Evolutionary conservation across 2,329 filamentous ascomycete species (phyloP), one percentile per base, ranked within the genome.

Genomic region (Colletotrichum sp.): DNA sequence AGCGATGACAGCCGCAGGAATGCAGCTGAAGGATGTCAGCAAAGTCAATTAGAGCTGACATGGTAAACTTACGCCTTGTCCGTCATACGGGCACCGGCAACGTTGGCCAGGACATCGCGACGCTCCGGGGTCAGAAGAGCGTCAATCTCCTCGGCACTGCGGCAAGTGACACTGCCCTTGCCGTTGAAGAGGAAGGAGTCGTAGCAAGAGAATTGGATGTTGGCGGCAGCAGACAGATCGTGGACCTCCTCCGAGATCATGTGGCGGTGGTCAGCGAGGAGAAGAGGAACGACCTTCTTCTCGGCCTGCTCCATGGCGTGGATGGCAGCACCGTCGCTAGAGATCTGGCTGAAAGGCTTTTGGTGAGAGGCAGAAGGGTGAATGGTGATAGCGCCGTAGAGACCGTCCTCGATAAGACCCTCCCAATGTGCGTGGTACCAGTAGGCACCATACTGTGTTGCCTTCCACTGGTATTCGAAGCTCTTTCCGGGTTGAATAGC

Each of bases 121-220:
- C 87, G 85, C 4, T 78, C 70, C 0, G 79, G 74, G 8, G 74
- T 81, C 21, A 84, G 73, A 8, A 85, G 83, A 4, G 82, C 77
- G 34, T 83, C 80, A 7, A 91, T 83, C 51, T 88, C 82, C 6
- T 84, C 83, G 8, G 82, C 80, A 0, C 84, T 79, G 54, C 88
- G 83, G 78, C 91, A 92, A 62, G 87, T 81, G 0, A 90, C 87
- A 2, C 84, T 83, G 5, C 90, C 90, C 76, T 91, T 90, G 29
- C 91, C 91, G 72, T 93, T 93, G 65, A 93, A 84, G 13, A 93
- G 81, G 16, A 93, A 82, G 0, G 90, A 87, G 77, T 92, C 91
- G 75, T 90, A 89, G 82, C 91, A 93, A 0, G 86, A 83, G 27
- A 84, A 84, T 69, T 90, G 88, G 11, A 90, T 81, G 6, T 84